A percentile compares a stretch with the other conserved stretches of the same genome.
Evolutionary conservation across 768 basidiomycete species (phyloP).

Genomic region (Podaxis sp.): DNA sequence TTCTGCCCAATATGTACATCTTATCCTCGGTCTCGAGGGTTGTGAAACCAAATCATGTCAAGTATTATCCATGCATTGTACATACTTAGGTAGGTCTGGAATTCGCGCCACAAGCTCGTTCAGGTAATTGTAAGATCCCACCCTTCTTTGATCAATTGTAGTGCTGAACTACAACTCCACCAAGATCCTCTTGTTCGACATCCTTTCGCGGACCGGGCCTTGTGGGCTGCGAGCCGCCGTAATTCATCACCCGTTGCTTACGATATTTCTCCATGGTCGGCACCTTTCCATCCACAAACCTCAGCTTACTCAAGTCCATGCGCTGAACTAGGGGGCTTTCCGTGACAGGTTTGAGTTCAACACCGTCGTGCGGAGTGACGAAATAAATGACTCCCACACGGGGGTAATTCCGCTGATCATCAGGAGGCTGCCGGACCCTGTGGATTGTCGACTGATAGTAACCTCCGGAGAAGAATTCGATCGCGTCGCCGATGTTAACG

Average conservation of each 20-base stretch:
- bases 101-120: too few species aligned
- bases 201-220: background rate
- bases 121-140: background rate
- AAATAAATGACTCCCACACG: constrained; percentile 52
- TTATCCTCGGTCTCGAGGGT: too few species aligned
- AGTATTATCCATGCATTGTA: too few species aligned
- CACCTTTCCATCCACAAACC: background rate
- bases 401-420: constrained; percentile 38
- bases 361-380: constrained; percentile 39
- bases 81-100: too few species aligned
- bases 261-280: constrained; percentile 3
- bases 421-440: constrained; percentile 46
- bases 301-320: constrained; percentile 3
- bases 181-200: background rate
- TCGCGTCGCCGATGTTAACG: constrained; percentile 45
- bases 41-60: too few species aligned
- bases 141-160: background rate
- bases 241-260: background rate
- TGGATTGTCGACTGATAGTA: constrained; percentile 49
- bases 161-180: constrained; percentile 3
- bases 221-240: background rate
- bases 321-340: constrained; percentile 42
- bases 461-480: constrained; percentile 48
- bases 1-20: too few species aligned
- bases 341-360: constrained; percentile 33